Base-by-base conservation (phyloP, 345 rosid genomes). In the Rubroshorea leprosula region DNA sequence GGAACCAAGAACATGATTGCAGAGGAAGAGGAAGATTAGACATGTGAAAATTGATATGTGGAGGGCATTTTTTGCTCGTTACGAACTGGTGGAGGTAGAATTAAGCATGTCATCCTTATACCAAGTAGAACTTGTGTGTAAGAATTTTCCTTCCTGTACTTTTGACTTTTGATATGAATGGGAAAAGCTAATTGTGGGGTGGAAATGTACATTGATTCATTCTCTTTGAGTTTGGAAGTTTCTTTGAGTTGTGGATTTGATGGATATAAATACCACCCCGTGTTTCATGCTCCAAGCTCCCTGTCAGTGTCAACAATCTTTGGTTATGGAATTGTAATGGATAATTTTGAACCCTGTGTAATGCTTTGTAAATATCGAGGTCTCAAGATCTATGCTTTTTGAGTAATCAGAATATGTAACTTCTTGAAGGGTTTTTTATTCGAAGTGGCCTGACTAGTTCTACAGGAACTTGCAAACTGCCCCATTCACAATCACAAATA, bases 141-240 rank as follows among this genome's bases (percentile, higher is more conserved):
- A 74, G 54, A 68, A 65, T 58, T 70, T 61, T 39, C 3, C 61
- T 0, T 54, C 66, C 20, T 70, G 66, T 77, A 49, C 46, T 69
- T 22, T 25, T 80, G 82, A 76, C 77, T 0, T 55, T 74, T 10
- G 74, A 69, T 4, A 64, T 22, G 29, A 68, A 64, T 7, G 78
- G 74, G 15, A 74, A 78, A 7, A 25, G 74, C 19, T 74, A 12
- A 22, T 76, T 22, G 49, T 61, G 17, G 78, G 78, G 29, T 78
- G 84, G 84, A 76, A 78, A 46, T 82, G 80, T 27, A 74, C 82
- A 1, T 75, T 80, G 21, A 29, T 82, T 51, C 50, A 53, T 51
- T 82, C 83, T 0, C 61, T 78, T 54, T 76, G 86, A 0, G 61
- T 72, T 49, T 78, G 83, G 78, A 78, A 72, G 65, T 78, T 78